These are phyloP conservation scores for Nitzschia sp. DNA, from an alignment of 108 stramenopile species.

Conservation along the genomic window DNA sequence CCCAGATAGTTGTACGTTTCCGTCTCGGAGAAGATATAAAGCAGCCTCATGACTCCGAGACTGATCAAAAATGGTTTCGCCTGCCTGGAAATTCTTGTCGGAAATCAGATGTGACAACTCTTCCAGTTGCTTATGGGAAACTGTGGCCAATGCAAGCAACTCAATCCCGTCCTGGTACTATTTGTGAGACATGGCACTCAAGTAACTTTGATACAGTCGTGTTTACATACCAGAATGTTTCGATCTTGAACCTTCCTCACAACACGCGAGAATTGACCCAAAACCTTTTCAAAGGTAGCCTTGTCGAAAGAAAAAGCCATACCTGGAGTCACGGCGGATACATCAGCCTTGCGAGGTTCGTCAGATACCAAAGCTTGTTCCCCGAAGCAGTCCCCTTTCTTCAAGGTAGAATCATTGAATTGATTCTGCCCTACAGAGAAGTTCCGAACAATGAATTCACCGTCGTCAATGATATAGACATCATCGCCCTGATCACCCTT, in stretches of 20 bases:
- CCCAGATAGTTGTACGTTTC: slow-evolving; percentile 52
- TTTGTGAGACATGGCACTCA: neutral
- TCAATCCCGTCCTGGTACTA: slow-evolving; percentile 27
- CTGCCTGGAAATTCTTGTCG: slow-evolving; percentile 59
- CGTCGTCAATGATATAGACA: slow-evolving; percentile 68
- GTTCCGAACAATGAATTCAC: slow-evolving; percentile 38
- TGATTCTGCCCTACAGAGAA: slow-evolving; percentile 22
- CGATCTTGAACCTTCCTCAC: slow-evolving; percentile 43
- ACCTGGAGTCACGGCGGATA: slow-evolving; percentile 40
- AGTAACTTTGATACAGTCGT: neutral
- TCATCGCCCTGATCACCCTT: slow-evolving; percentile 57
- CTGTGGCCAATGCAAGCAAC: slow-evolving; percentile 37
- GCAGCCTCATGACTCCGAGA: slow-evolving; percentile 53
- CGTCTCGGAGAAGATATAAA: slow-evolving; percentile 61
- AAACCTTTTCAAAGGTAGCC: slow-evolving; percentile 45
- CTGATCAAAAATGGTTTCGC: slow-evolving; percentile 70
- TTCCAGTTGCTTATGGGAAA: slow-evolving; percentile 47
- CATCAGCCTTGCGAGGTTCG: slow-evolving; percentile 44
- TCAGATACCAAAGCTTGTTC: slow-evolving; percentile 48
- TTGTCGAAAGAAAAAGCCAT: slow-evolving; percentile 50
- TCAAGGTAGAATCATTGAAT: slow-evolving; percentile 21
- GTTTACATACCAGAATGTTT: slow-evolving; percentile 43
- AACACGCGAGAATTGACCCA: slow-evolving; percentile 40
- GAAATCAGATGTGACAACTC: slow-evolving; percentile 46
- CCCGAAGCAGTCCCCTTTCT: slow-evolving; percentile 52